These are phyloP conservation scores for Coniochaeta hoffmannii DNA, from an alignment of 2,329 filamentous ascomycete genomes.

Conservation along the genomic window DNA sequence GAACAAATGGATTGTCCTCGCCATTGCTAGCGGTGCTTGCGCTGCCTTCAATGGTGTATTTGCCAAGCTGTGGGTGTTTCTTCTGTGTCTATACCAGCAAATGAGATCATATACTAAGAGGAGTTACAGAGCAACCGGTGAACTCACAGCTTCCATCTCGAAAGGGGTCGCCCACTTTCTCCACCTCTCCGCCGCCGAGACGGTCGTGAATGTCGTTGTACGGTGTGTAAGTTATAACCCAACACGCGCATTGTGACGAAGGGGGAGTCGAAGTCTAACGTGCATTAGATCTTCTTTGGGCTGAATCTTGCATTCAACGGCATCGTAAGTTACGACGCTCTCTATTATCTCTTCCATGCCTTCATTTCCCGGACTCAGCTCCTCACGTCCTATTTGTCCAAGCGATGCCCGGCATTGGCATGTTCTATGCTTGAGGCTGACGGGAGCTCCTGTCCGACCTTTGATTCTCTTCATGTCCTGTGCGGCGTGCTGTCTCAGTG, in stretches of 20 bases:
- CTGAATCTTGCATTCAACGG: slow-evolving; percentile 71
- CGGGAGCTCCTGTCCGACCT: background rate
- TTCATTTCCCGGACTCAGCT: background rate
- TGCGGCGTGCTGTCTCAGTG: too few relatives aligned
- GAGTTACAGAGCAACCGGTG: slow-evolving; percentile 44
- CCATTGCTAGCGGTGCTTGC: slow-evolving; percentile 67
- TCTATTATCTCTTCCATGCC: background rate
- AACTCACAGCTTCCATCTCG: slow-evolving; percentile 43
- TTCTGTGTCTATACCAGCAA: background rate
- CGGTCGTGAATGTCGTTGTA: slow-evolving; percentile 38
- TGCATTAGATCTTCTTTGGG: slow-evolving; percentile 60
- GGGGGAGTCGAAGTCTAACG: background rate
- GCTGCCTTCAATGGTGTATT: slow-evolving; percentile 78
- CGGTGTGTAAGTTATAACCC: slow-evolving; percentile 36
- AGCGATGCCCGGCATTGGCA: background rate
- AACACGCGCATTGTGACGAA: background rate
- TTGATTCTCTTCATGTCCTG: background rate
- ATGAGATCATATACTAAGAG: background rate
- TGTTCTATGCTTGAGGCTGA: background rate
- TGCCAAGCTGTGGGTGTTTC: slow-evolving; percentile 62
- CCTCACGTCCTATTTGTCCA: background rate
- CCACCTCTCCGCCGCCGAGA: slow-evolving; percentile 31
- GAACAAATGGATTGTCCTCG: slow-evolving; percentile 58
- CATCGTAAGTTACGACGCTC: slow-evolving; percentile 37
- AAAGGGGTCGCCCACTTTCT: slow-evolving; percentile 34